These are phyloP conservation scores for Solanum dulcamara DNA, from an alignment of 257 asterid species.

Conservation along the genomic window DNA sequence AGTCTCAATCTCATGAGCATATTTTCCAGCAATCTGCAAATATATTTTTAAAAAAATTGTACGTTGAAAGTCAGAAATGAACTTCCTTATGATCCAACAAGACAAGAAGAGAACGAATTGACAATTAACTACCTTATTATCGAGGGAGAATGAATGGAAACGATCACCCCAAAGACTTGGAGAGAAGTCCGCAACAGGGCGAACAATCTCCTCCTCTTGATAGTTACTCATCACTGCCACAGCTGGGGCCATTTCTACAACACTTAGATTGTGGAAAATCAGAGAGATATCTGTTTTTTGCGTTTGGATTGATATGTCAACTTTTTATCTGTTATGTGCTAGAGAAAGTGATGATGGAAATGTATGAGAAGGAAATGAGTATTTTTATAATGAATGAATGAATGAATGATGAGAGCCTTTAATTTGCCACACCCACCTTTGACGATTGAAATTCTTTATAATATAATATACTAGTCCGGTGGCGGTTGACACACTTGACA, in stretches of 20 bases:
- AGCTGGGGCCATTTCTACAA: neutral
- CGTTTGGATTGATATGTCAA: too few species aligned
- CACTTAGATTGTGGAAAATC: neutral
- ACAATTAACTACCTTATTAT: neutral
- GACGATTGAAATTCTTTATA: neutral
- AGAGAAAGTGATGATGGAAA: neutral
- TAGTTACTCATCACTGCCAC: neutral
- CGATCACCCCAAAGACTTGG: slow-evolving; percentile 25
- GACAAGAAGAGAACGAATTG: neutral
- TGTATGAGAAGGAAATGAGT: neutral
- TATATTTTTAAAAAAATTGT: neutral
- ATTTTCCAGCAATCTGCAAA: neutral
- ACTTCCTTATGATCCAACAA: neutral
- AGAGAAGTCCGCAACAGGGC: slow-evolving; percentile 17
- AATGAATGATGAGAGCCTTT: neutral
- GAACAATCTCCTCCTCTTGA: neutral
- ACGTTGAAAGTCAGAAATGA: neutral
- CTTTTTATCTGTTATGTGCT: neutral
- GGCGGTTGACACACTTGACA: neutral
- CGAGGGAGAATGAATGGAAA: slow-evolving; percentile 4
- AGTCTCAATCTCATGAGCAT: slow-evolving; percentile 3
- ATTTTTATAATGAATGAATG: neutral
- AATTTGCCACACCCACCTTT: neutral
- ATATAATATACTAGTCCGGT: neutral
- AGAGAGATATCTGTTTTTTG: too few species aligned